Percentiles rank a stretch among this genome's conserved stretches.
phyloP scores from a whole-genome alignment of 805 yeast species.

The Saturnispora dispora region DNA sequence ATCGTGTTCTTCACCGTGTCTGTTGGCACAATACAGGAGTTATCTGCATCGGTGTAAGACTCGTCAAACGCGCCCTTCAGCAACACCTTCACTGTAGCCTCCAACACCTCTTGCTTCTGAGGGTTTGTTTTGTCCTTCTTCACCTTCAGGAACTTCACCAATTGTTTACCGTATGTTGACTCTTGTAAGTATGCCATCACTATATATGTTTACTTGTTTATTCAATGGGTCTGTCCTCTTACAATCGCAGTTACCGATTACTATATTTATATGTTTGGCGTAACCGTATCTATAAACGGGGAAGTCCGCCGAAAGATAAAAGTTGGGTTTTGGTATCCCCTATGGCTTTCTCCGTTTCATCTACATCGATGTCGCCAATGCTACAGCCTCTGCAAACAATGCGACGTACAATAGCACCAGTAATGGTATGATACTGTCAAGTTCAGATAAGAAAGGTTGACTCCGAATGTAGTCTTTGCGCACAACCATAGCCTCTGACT shows the following conservation, averaged over 20 bases:
- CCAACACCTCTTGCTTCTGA: conserved; percentile 69
- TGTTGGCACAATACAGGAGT: conserved; percentile 84
- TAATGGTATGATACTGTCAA: not conserved
- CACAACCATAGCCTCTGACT: too few species aligned
- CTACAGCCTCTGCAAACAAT: not conserved
- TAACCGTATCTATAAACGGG: not conserved
- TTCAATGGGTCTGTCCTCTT: too few species aligned
- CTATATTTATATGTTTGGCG: not conserved
- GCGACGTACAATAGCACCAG: not conserved
- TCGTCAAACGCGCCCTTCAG: conserved; percentile 71
- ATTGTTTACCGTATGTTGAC: conserved; percentile 84
- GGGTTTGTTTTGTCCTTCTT: conserved; percentile 69
- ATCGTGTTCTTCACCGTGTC: conserved; percentile 90
- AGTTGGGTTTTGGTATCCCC: not conserved
- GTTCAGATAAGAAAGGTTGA: not conserved
- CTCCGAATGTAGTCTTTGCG: not conserved
- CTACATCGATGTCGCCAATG: not conserved
- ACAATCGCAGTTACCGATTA: not conserved
- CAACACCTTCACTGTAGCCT: conserved; percentile 70
- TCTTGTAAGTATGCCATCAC: conserved; percentile 27
- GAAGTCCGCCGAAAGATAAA: not conserved
- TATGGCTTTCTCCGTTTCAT: not conserved
- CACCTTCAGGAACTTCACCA: conserved; percentile 87
- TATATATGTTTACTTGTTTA: not conserved
- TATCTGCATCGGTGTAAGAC: conserved; percentile 84